A percentile compares a stretch with the other conserved stretches of the same genome.
These are phyloP conservation scores for Pulveroboletus sp. DNA, from an alignment of 768 basidiomycete species.

Conservation along the genomic window DNA sequence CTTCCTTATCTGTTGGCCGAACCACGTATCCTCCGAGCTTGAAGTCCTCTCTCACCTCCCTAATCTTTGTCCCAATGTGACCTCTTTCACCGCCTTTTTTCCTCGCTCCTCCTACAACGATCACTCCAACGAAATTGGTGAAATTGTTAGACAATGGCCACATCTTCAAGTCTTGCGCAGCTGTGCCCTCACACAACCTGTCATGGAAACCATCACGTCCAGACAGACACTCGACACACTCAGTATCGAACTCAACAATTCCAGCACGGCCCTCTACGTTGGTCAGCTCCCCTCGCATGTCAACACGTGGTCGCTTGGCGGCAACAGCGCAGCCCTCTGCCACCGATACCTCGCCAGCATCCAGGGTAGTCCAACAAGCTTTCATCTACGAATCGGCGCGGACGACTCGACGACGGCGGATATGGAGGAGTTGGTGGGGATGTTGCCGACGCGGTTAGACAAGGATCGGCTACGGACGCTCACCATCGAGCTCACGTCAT, in stretches of 20 bases:
- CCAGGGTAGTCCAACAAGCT: conserved; percentile 13
- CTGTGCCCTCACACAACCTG: conserved; percentile 20
- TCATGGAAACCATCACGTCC: conserved; percentile 19
- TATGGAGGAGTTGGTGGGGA: conserved; percentile 9
- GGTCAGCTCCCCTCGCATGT: conserved; percentile 19
- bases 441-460: conserved; percentile 14
- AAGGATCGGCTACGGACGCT: conserved; percentile 8
- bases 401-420: conserved; percentile 23
- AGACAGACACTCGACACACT: conserved; percentile 15
- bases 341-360: conserved; percentile 20
- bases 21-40: conserved; percentile 18
- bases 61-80: conserved; percentile 23
- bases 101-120: conserved; percentile 27
- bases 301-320: conserved; percentile 21
- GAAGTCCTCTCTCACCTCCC: conserved; percentile 21
- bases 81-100: conserved; percentile 24
- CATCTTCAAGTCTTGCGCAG: conserved; percentile 14
- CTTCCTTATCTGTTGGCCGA: conserved; percentile 24
- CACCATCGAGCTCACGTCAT: conserved; percentile 24
- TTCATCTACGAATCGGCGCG: conserved; percentile 22
- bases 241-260: conserved; percentile 28
- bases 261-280: conserved; percentile 15
- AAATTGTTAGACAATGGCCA: conserved; percentile 21
- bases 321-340: conserved; percentile 22
- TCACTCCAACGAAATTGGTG: conserved; percentile 24